A percentile compares a stretch with the other conserved stretches of the same genome.
These are phyloP conservation scores for Juncus effusus DNA, from an alignment of 176 grass and related monocot species.

Conservation along the genomic window DNA sequence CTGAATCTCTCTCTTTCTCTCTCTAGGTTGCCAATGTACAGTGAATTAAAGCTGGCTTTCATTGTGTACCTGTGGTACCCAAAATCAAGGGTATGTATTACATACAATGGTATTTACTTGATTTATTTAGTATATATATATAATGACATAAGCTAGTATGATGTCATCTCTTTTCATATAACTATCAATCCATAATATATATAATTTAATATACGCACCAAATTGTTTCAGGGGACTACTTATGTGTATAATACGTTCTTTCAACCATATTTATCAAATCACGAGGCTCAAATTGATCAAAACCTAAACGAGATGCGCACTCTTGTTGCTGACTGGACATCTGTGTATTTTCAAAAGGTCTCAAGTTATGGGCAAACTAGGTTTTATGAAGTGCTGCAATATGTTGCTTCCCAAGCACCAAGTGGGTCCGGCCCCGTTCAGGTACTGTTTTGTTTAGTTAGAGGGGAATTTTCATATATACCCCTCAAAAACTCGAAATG, in stretches of 20 bases:
- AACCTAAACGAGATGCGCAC: slow-evolving; percentile 71
- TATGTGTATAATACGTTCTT: slow-evolving; percentile 88
- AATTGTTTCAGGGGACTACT: slow-evolving; percentile 61
- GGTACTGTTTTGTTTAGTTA: slow-evolving; percentile 12
- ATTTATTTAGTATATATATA: not conserved
- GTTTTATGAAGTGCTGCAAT: slow-evolving; percentile 73
- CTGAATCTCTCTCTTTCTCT: slow-evolving; percentile 5
- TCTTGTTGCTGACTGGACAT: slow-evolving; percentile 45
- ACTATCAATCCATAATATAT: not conserved
- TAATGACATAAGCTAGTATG: not conserved
- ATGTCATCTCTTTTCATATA: not conserved
- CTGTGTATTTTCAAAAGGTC: slow-evolving; percentile 51
- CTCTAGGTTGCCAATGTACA: slow-evolving; percentile 83
- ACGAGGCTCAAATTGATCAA: slow-evolving; percentile 79
- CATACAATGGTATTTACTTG: not conserved
- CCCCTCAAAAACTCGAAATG: too few relatives aligned
- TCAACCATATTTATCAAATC: slow-evolving; percentile 64
- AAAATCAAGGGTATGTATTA: slow-evolving; percentile 52
- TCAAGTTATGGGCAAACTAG: slow-evolving; percentile 65
- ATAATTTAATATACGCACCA: not conserved
- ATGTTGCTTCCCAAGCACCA: slow-evolving; percentile 60
- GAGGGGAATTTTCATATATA: not conserved
- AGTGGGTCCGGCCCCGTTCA: slow-evolving; percentile 22
- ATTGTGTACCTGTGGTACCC: slow-evolving; percentile 89
- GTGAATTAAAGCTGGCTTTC: slow-evolving; percentile 89